Evolutionary conservation across 768 basidiomycete genomes (phyloP), one percentile per base, ranked within the genome.

Genomic region (Cytidiella melzeri): DNA sequence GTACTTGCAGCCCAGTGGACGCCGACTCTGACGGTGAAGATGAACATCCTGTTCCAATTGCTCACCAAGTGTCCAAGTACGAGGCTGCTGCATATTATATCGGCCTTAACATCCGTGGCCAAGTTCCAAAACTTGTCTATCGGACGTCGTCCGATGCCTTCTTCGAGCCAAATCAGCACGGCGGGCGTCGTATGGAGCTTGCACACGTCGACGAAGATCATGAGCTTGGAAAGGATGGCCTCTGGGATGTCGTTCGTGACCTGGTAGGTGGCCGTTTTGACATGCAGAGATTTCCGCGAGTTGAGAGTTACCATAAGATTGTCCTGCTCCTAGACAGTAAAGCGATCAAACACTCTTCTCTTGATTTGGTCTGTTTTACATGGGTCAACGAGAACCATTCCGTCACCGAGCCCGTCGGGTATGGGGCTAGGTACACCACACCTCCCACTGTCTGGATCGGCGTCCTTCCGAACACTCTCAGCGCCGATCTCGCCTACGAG

Each of bases 61-160:
- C n/a, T n/a, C n/a, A n/a, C n/a, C n/a, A n/a, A n/a, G 49, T 61
- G 37, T 43, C 64, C 38, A 61, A 56, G 57, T 41, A 61, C 51
- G 68, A 70, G 58, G 56, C 55, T 3, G 19, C 55, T 39, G 58
- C 62, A 18, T 70, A 69, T 54, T 70, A 69, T 45, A 39, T 43
- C 44, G 69, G 65, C 51, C 5, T 70, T 41, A n/a, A n/a, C n/a
- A n/a, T n/a, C n/a, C 47, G 55, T 18, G 56, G 70, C 49, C 21
- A 30, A n/a, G 67, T 67, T 12, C 69, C 69, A 49, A 65, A 65
- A 58, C 57, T 70, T 23, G 58, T 70, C 62, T 69, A 54, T 53
- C 55, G 69, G 58, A 65, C 62, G 25, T 68, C 69, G 9, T 43
- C 30, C 37, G 69, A 71, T 53, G 42, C 48, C 12, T 71, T 65